These are phyloP conservation scores for Pezicula radicicola DNA, from an alignment of 2,329 filamentous ascomycete genomes.

Conservation along the genomic window DNA sequence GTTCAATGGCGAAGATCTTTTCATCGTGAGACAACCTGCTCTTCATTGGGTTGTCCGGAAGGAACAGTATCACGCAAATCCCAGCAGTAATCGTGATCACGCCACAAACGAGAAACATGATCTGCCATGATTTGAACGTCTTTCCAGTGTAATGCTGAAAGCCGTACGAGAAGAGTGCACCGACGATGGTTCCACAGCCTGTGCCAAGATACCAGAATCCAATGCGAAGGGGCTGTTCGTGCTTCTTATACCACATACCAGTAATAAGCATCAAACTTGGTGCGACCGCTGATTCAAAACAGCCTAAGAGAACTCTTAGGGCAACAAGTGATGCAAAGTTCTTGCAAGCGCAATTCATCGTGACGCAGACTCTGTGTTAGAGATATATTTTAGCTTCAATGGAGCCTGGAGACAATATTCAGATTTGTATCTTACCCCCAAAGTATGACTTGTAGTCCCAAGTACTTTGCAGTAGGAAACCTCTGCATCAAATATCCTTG, in stretches of 20 bases:
- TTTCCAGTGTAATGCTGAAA: conserved; percentile 44
- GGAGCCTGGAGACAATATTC: conserved; percentile 26
- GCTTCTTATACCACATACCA: conserved; percentile 48
- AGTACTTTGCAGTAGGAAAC: conserved; percentile 48
- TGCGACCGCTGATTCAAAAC: conserved; percentile 49
- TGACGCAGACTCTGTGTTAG: conserved; percentile 45
- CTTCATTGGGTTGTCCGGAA: conserved; percentile 39
- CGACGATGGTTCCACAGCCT: conserved; percentile 43
- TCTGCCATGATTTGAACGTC: conserved; percentile 46
- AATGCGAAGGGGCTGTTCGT: conserved; percentile 53
- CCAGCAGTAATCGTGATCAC: conserved; percentile 37
- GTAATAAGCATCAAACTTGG: conserved; percentile 51
- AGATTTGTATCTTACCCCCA: not conserved
- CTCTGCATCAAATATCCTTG: conserved; percentile 47
- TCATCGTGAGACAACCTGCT: conserved; percentile 33
- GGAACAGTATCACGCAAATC: conserved; percentile 32
- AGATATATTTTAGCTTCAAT: conserved; percentile 26
- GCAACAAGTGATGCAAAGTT: conserved; percentile 45
- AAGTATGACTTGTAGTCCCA: conserved; percentile 37
- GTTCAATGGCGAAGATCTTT: conserved; percentile 33
- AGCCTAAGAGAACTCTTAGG: conserved; percentile 46
- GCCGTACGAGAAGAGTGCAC: conserved; percentile 45
- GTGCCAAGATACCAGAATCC: conserved; percentile 57
- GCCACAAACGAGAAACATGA: conserved; percentile 45
- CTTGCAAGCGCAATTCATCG: conserved; percentile 42